Evolutionary conservation across 176 grass and related monocot species (phyloP).

Genomic region (Otatea glauca): DNA sequence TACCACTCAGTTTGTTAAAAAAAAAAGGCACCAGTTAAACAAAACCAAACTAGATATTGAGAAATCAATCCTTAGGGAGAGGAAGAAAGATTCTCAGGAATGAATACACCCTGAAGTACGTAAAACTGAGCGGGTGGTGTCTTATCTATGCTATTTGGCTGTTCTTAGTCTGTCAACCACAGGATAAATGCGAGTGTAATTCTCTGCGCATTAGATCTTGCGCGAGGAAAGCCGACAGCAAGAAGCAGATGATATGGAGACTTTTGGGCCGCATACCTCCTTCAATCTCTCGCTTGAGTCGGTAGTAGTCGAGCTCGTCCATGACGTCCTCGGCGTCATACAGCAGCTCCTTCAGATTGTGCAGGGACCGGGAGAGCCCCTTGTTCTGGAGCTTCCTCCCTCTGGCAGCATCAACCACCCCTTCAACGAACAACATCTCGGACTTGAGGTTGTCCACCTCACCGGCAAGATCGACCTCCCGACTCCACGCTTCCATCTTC

Average conservation of each 20-base stretch:
- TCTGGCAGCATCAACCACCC: background rate
- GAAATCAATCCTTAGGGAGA: too few species aligned
- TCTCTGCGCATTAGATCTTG: too few species aligned
- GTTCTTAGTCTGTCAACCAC: too few species aligned
- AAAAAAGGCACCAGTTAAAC: background rate
- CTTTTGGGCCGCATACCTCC: background rate
- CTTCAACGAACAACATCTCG: background rate
- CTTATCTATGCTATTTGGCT: too few species aligned
- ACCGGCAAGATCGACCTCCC: background rate
- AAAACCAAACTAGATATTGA: too few species aligned
- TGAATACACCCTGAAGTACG: too few species aligned
- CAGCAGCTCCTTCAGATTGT: background rate
- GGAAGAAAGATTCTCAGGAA: too few species aligned
- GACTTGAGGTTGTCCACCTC: accelerated
- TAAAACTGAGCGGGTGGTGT: too few species aligned
- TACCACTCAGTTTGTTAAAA: background rate
- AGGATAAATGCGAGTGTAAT: too few species aligned
- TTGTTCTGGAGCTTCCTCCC: background rate
- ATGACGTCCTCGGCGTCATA: background rate
- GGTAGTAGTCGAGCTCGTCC: conserved; percentile 37
- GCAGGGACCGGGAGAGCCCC: background rate
- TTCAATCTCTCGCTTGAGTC: background rate
- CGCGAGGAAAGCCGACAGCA: too few species aligned
- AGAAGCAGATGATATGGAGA: too few species aligned
- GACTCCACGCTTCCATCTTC: background rate